Evolutionary conservation across 1,284 basidiomycete genomes (phyloP), one percentile per base, ranked within the genome.

Genomic region (Tilletia caries): DNA sequence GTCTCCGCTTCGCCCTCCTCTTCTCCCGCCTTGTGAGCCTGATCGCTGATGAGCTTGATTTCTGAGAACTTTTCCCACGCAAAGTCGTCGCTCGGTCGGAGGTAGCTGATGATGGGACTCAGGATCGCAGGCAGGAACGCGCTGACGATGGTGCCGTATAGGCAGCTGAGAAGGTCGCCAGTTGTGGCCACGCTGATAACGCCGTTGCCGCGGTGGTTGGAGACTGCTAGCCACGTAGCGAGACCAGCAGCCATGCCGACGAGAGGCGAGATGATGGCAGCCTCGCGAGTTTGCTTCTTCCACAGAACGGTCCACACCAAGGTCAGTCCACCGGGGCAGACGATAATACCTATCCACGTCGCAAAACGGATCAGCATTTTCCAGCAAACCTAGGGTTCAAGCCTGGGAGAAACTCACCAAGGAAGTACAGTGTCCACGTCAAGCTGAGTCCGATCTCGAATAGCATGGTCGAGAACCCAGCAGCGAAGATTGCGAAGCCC

Each of bases 91-190:
- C 58, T 46, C 10, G 71, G 71, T 15, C 52, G 60, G 48, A 65
- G 41, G 54, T 58, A 54, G 27, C 54, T 68, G 52, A 73, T 75
- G 10, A 74, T 2, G 0, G 76, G 73, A 6, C 73, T 67, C 1
- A 74, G 66, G 46, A 77, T 69, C 20, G 72, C 73, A 0, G 77
- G 77, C 0, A 79, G 67, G 34, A 71, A 64, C 1, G 76, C 73
- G 1, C 76, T 72, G n/a, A 72, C 71, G 44, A 81, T 72, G 29
- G 79, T 79, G 13, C 78, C 78, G 70, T 72, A 81, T 72, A 81
- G 71, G 44, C 79, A 81, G 5, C 76, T 77, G 12, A 66, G 3
- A 23, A 73, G 67, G 20, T 43, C 68, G 23, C 73, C 73, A 13
- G 73, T 73, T 15, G 73, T 74, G 3, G 71, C 71, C n/a, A 74